A percentile compares a stretch with the other conserved stretches of the same genome.
Evolutionary conservation across 331 rosid genomes (phyloP).

Genomic region (Saraca asoca): DNA sequence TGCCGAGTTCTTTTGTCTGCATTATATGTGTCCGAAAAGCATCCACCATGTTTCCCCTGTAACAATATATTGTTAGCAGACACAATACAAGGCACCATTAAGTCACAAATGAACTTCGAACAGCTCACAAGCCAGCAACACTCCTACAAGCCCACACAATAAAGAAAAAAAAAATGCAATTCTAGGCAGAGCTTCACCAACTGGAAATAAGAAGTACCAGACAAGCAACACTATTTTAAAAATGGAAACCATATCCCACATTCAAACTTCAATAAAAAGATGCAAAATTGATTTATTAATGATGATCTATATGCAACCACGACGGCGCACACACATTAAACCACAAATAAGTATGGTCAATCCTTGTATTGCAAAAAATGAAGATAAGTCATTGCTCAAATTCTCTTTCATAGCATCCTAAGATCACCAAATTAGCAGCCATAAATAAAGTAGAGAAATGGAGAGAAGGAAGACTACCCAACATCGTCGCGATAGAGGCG

Average conservation of each 20-base stretch:
- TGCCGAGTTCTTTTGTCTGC: conserved; percentile 98
- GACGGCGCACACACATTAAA: conserved; percentile 8
- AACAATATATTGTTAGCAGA: not conserved
- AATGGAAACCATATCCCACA: not conserved
- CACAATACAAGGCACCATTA: not conserved
- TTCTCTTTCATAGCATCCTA: no score
- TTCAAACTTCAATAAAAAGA: conserved; percentile 10
- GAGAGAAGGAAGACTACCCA: conserved; percentile 52
- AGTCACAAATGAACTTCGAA: not conserved
- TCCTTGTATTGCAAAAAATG: not conserved
- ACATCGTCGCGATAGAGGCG: conserved; percentile 99
- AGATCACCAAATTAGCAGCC: conserved; percentile 1
- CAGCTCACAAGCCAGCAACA: not conserved
- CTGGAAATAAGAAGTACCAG: not conserved
- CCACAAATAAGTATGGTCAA: not conserved
- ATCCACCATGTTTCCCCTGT: conserved; percentile 99
- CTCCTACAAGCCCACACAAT: no score
- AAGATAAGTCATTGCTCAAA: conserved; percentile 2
- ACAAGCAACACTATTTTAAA: conserved; percentile 1
- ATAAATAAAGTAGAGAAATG: not conserved
- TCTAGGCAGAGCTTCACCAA: conserved; percentile 19
- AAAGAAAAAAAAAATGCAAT: not conserved
- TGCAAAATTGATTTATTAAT: not conserved
- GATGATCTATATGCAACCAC: not conserved
- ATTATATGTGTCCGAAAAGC: conserved; percentile 94